These are phyloP conservation scores for Suhomyces chickasaworum DNA, from an alignment of 1,139 yeast genomes.

Conservation along the genomic window DNA sequence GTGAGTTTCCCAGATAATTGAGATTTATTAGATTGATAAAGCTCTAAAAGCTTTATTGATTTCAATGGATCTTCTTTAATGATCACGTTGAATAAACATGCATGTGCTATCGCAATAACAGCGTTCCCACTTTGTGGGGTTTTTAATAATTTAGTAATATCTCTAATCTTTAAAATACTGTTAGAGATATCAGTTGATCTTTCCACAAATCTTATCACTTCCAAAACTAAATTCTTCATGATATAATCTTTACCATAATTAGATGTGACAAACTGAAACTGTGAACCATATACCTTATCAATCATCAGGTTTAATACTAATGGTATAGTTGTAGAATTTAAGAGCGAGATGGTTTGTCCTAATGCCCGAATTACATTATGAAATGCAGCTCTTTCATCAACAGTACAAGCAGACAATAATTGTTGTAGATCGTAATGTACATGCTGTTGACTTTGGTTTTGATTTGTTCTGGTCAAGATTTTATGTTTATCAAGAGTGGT, in stretches of 20 bases:
- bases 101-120: slow-evolving; percentile 21
- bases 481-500: slow-evolving; percentile 11
- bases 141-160: slow-evolving; percentile 11
- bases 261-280: slow-evolving; percentile 21
- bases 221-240: slow-evolving; percentile 22
- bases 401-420: slow-evolving; percentile 16
- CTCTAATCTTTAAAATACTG: slow-evolving; percentile 21
- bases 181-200: slow-evolving; percentile 9
- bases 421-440: slow-evolving; percentile 23
- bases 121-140: neutral
- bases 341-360: slow-evolving; percentile 34
- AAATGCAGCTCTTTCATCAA: slow-evolving; percentile 24
- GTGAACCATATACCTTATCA: slow-evolving; percentile 14
- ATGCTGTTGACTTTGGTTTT: slow-evolving; percentile 5
- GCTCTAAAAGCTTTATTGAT: slow-evolving; percentile 25
- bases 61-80: slow-evolving; percentile 29
- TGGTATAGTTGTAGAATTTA: slow-evolving; percentile 21
- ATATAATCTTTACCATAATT: slow-evolving; percentile 24
- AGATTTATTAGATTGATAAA: slow-evolving; percentile 22
- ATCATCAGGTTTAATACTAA: slow-evolving; percentile 20
- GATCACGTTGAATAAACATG: slow-evolving; percentile 27
- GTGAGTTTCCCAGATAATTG: slow-evolving; percentile 22
- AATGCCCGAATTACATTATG: slow-evolving; percentile 32
- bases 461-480: slow-evolving; percentile 8
- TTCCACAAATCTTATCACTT: slow-evolving; percentile 26